Percentiles rank a stretch among this genome's conserved stretches.
These are phyloP conservation scores for Selaginella moellendorffii DNA, from an alignment of 75 land plant genomes.

Conservation along the genomic window DNA sequence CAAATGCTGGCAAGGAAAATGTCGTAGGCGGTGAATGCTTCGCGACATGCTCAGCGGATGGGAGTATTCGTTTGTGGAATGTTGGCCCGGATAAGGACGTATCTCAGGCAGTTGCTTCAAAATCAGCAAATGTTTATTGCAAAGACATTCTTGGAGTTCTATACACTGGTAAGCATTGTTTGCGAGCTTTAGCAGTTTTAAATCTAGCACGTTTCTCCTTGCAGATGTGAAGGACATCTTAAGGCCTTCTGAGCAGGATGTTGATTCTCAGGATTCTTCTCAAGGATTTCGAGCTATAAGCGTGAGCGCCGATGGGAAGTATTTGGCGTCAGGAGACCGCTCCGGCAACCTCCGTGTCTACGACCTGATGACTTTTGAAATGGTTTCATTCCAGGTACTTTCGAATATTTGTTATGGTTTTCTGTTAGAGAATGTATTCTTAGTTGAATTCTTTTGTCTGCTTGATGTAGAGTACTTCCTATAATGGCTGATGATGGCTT, in stretches of 20 bases:
- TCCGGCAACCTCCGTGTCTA: slow-evolving; percentile 52
- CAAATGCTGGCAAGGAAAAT: slow-evolving; percentile 25
- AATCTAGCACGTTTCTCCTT: background rate
- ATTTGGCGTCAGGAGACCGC: slow-evolving; percentile 56
- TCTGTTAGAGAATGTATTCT: slow-evolving; percentile 1
- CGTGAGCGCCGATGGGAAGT: slow-evolving; percentile 47
- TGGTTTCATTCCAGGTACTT: slow-evolving; percentile 37
- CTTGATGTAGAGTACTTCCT: background rate
- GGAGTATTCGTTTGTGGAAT: slow-evolving; percentile 56
- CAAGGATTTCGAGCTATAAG: slow-evolving; percentile 56
- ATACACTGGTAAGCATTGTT: slow-evolving; percentile 23
- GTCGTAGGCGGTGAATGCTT: slow-evolving; percentile 28
- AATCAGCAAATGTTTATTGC: slow-evolving; percentile 24
- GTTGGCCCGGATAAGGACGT: slow-evolving; percentile 20
- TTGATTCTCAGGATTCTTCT: slow-evolving; percentile 13
- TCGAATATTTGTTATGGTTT: background rate
- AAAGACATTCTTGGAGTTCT: slow-evolving; percentile 29
- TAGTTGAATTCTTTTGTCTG: background rate
- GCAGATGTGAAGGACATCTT: background rate
- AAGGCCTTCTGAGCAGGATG: slow-evolving; percentile 9
- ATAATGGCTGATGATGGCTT: background rate
- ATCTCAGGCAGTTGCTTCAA: slow-evolving; percentile 10
- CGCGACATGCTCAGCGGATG: slow-evolving; percentile 73
- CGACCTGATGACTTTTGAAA: slow-evolving; percentile 31
- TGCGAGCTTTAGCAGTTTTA: background rate